phyloP scores from a whole-genome alignment of 75 land plant species.

The Selaginella tamariscina region DNA sequence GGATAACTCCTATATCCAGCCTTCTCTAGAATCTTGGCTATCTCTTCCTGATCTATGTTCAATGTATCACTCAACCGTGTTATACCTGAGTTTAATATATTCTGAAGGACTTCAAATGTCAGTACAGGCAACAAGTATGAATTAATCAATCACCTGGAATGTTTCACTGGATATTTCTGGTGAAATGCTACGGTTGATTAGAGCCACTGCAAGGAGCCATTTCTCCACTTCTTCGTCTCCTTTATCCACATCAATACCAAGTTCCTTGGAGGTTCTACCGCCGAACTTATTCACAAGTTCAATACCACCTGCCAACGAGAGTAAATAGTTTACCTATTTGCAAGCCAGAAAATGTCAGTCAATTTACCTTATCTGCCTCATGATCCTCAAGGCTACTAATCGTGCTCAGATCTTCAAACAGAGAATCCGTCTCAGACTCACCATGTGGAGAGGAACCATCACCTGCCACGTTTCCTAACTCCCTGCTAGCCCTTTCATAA shows the following conservation, averaged over 20 bases:
- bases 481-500: background rate
- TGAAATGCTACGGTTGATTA: background rate
- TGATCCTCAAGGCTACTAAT: background rate
- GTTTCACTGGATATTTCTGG: background rate
- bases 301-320: background rate
- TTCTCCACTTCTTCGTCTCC: constrained; percentile 11
- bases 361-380: constrained; percentile 1
- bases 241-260: constrained; percentile 10
- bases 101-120: constrained; percentile 8
- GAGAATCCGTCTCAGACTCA: background rate
- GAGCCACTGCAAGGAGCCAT: constrained; percentile 1
- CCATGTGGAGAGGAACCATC: background rate
- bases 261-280: background rate
- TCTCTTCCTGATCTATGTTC: constrained; percentile 17
- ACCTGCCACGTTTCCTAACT: background rate
- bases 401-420: background rate
- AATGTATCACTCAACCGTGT: constrained; percentile 10
- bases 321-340: background rate
- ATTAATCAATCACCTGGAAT: background rate
- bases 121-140: background rate
- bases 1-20: constrained; percentile 21
- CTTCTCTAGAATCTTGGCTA: constrained; percentile 18
- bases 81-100: constrained; percentile 14
- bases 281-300: constrained; percentile 4
- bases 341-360: background rate